Base-by-base conservation (phyloP, 148 eudicot genomes). In the Camellia lanceoleosa region DNA sequence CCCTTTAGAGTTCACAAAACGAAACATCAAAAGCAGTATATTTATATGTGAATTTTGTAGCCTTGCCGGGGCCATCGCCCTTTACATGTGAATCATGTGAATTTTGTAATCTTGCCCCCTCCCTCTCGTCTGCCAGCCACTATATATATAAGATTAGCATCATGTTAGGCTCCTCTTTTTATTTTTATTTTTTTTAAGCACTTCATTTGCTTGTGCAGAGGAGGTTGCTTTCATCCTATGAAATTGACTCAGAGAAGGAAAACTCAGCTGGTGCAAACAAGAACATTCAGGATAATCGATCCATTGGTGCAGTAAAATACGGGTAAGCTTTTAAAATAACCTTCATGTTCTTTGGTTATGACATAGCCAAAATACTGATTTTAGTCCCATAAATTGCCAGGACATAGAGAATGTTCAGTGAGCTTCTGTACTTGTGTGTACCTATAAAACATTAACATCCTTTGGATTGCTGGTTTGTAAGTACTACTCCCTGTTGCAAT, bases 211-310 rank as follows among this genome's bases (percentile, higher is more conserved):
- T 68, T 12, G 49, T 86, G 79, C 89, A 89, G 91, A 84, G 89
- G 84, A 85, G 82, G 81, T 56, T 89, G 81, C 86, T 89, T 66
- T 86, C 91, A n/a, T 79, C 91, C 38, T 83, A 86, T 74, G 86
- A 85, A 80, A 67, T 86, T 13, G 91, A 83, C 9, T 3, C 73
- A 0, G 86, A 77, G 51, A 80, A 81, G 79, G 84, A 86, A 20
- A 70, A 73, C 38, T 43, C 85, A 43, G 62, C 70, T 59, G 87
- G 47, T 61, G 7, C 55, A 56, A 70, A 73, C 18, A 66, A 83
- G 69, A 13, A 56, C 19, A 66, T 78, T 12, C 73, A 20, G 58
- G 84, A 81, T 73, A 30, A 55, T 51, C 81, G 69, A 65, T 72
- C 82, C 47, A 80, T 70, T 58, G 75, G 62, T 80, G 80, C 61